Percentiles rank a stretch among this genome's conserved stretches.
Conservation (phyloP, 2,329 filamentous ascomycete genomes). For the Tolypocladium pustulatum region DNA sequence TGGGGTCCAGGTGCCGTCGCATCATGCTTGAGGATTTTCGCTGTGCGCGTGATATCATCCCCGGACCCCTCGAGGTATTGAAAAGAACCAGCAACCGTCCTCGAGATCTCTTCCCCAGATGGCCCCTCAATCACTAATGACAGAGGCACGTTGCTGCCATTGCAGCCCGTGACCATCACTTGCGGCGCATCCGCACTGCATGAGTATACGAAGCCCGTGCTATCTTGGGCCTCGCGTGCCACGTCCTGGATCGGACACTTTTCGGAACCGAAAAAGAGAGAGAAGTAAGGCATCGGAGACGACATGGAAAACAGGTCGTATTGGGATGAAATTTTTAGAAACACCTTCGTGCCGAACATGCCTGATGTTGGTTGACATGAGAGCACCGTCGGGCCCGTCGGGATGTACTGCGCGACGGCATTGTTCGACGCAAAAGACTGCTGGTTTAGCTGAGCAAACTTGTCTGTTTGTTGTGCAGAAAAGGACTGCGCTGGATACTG, state of each 20-base stretch:
- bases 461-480: slow-evolving; percentile 35
- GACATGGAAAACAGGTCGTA: slow-evolving; percentile 58
- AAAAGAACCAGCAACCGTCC: slow-evolving; percentile 34
- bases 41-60: slow-evolving; percentile 28
- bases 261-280: slow-evolving; percentile 68
- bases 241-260: slow-evolving; percentile 52
- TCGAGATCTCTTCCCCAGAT: slow-evolving; percentile 42
- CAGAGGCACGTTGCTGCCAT: slow-evolving; percentile 41
- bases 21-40: slow-evolving; percentile 25
- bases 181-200: slow-evolving; percentile 64
- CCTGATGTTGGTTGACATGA: slow-evolving; percentile 63
- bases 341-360: slow-evolving; percentile 56
- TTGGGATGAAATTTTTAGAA: slow-evolving; percentile 62
- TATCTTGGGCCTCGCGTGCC: slow-evolving; percentile 47
- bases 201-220: slow-evolving; percentile 56
- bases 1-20: slow-evolving; percentile 23
- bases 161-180: slow-evolving; percentile 38
- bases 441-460: slow-evolving; percentile 41
- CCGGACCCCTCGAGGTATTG: slow-evolving; percentile 41
- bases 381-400: slow-evolving; percentile 48
- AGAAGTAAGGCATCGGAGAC: slow-evolving; percentile 45
- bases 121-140: slow-evolving; percentile 41
- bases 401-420: slow-evolving; percentile 56
- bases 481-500: slow-evolving; percentile 39
- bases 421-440: slow-evolving; percentile 51